A percentile compares a stretch with the other conserved stretches of the same genome.
Evolutionary conservation across 169 alveolate species (phyloP).

Genomic region (Fabrea salina): DNA sequence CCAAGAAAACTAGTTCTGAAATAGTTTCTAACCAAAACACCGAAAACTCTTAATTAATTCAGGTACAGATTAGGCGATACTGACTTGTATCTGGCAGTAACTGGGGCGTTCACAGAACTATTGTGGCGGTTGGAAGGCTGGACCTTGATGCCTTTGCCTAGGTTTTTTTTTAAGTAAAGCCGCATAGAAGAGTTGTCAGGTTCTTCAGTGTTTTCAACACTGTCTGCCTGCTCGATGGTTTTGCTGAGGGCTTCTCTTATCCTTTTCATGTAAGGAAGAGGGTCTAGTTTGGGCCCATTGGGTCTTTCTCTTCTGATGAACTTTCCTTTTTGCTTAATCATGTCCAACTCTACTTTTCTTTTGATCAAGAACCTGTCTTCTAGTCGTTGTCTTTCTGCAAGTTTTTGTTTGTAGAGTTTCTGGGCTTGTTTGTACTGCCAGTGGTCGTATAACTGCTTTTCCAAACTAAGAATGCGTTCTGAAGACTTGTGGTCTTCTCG

Average conservation of each 20-base stretch:
- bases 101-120: too few species aligned
- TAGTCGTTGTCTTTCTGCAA: not conserved
- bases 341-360: not conserved
- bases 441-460: not conserved
- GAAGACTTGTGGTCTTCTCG: not conserved
- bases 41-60: too few species aligned
- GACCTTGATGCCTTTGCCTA: too few species aligned
- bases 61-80: too few species aligned
- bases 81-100: too few species aligned
- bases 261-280: conserved; percentile 11
- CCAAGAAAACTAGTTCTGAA: too few species aligned
- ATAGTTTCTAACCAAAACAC: too few species aligned
- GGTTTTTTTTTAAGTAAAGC: too few species aligned
- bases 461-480: not conserved
- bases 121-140: too few species aligned
- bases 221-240: not conserved
- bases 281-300: not conserved
- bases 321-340: not conserved
- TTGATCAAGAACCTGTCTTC: not conserved
- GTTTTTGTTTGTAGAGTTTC: too few species aligned
- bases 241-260: not conserved
- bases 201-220: too few species aligned
- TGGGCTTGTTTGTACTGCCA: not conserved
- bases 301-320: conserved; percentile 15
- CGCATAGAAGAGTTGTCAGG: too few species aligned